Percentiles rank a stretch among this genome's conserved stretches.
phyloP scores from a whole-genome alignment of 2,329 filamentous ascomycete genomes.

The Dryadomyces quercivorus region DNA sequence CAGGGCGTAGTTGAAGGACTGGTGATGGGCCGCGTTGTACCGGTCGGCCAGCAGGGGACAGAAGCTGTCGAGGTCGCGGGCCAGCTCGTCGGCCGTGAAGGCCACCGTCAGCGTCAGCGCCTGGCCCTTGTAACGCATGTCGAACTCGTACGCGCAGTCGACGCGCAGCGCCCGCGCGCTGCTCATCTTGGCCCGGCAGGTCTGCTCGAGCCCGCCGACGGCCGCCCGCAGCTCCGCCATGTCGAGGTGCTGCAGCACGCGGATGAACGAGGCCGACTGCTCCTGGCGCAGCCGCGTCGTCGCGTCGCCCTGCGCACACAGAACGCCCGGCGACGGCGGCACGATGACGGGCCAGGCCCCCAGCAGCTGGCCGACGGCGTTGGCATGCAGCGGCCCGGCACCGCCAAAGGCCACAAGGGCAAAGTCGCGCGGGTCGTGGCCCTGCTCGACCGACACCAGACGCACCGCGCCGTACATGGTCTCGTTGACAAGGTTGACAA shows the following conservation, averaged over 20 bases:
- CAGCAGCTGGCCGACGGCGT: conserved; percentile 34
- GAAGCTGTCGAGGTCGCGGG: conserved; percentile 12
- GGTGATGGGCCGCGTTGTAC: conserved; percentile 28
- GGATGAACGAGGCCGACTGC: conserved; percentile 32
- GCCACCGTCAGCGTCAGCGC: conserved; percentile 24
- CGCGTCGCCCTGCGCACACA: conserved; percentile 36
- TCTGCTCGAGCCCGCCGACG: conserved; percentile 22
- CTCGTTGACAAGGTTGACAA: conserved; percentile 36
- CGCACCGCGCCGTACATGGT: conserved; percentile 38
- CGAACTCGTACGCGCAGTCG: conserved; percentile 25
- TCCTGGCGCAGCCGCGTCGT: conserved; percentile 35
- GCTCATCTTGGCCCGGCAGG: conserved; percentile 19
- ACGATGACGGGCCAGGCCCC: conserved; percentile 40
- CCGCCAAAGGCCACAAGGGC: conserved; percentile 38
- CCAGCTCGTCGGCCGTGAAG: conserved; percentile 22
- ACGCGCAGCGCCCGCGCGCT: conserved; percentile 18
- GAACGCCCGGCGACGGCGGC: conserved; percentile 33
- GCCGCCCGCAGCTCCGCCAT: conserved; percentile 20
- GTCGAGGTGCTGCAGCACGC: conserved; percentile 23
- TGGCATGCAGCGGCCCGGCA: conserved; percentile 37
- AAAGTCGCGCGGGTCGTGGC: conserved; percentile 36
- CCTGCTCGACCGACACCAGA: conserved; percentile 37
- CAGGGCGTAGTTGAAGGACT: conserved; percentile 32
- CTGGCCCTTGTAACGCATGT: conserved; percentile 36
- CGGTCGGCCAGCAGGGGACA: conserved; percentile 9